A percentile compares a stretch with the other conserved stretches of the same genome.
phyloP scores from a whole-genome alignment of 176 grass and related monocot genomes.

The Hordeum vulgare region MorexV3_pseudomolecules_assembly NC_058519.1:633118069-633118568 shows the following conservation, averaged over 20 bases:
- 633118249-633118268: slow-evolving; percentile 54
- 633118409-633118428: slow-evolving; percentile 54
- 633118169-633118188: not conserved
- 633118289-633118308: slow-evolving; percentile 34
- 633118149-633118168: slow-evolving; percentile 3
- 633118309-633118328: slow-evolving; percentile 48
- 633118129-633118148: slow-evolving; percentile 56
- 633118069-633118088: slow-evolving; percentile 38
- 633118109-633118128: slow-evolving; percentile 80
- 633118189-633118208: not conserved
- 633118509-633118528: slow-evolving; percentile 16
- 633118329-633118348: slow-evolving; percentile 22
- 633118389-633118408: slow-evolving; percentile 51
- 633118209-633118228: no score
- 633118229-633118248: slow-evolving; percentile 26
- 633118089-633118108: slow-evolving; percentile 67
- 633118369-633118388: slow-evolving; percentile 25
- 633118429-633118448: slow-evolving; percentile 53
- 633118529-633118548: slow-evolving; percentile 28
- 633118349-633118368: slow-evolving; percentile 41
- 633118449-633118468: slow-evolving; percentile 57
- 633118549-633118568: slow-evolving; percentile 55
- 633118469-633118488: slow-evolving; percentile 23
- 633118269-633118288: slow-evolving; percentile 40
- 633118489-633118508: slow-evolving; percentile 34